Evolutionary conservation across 371 early-diverging fungal species (phyloP).

Genomic region (Mortierella sp.): DNA sequence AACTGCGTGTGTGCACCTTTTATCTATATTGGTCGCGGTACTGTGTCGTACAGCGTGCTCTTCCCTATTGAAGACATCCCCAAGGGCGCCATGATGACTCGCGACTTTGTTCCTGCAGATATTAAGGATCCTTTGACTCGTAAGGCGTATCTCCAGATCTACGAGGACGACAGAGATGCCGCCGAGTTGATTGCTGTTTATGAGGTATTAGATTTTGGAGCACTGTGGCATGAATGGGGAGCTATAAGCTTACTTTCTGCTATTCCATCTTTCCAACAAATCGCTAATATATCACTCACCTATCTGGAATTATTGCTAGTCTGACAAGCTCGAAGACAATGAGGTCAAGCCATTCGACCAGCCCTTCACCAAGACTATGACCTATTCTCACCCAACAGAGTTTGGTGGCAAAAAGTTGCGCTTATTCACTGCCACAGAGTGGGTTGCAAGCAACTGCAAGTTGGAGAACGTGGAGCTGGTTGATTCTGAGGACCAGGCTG

Average conservation of each 20-base stretch:
- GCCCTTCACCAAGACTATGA: constrained; percentile 32
- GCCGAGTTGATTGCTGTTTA: constrained; percentile 54
- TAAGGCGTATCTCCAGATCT: constrained; percentile 63
- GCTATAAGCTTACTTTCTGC: no score
- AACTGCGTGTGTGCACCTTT: constrained; percentile 66
- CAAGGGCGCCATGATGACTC: constrained; percentile 59
- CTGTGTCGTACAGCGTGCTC: constrained; percentile 70
- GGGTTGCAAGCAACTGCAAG: constrained; percentile 61
- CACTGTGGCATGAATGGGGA: background rate
- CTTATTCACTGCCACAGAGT: constrained; percentile 59
- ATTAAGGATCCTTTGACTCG: constrained; percentile 56
- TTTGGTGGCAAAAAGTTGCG: constrained; percentile 35
- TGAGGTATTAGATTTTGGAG: constrained; percentile 18
- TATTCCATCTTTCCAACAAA: no score
- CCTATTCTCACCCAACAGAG: constrained; percentile 13
- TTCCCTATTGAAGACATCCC: constrained; percentile 66
- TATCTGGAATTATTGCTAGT: constrained; percentile 14
- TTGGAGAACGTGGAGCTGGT: constrained; percentile 60
- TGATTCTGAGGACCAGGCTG: constrained; percentile 54
- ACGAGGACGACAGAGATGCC: constrained; percentile 53
- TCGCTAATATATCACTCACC: no score
- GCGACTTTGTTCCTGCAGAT: constrained; percentile 61
- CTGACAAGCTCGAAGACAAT: constrained; percentile 31
- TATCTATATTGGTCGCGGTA: constrained; percentile 67
- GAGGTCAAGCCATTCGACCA: constrained; percentile 35